phyloP scores from a whole-genome alignment of 352 stramenopile genomes.

The Globisporangium mamillatum region DNA sequence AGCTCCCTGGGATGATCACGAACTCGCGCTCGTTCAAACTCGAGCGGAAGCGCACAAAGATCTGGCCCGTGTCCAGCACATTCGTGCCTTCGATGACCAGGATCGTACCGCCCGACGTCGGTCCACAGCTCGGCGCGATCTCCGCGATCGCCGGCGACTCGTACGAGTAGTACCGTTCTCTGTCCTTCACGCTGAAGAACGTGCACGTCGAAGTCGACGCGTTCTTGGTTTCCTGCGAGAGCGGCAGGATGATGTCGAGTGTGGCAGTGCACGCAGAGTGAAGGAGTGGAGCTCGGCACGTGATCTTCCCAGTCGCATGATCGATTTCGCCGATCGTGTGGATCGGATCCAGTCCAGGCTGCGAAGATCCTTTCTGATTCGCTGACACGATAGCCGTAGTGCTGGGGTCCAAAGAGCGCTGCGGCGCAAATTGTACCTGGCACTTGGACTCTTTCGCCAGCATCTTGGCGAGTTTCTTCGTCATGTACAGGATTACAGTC shows the following conservation, averaged over 20 bases:
- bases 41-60: constrained; percentile 74
- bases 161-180: constrained; percentile 65
- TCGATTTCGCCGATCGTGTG: constrained; percentile 51
- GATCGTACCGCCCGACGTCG: constrained; percentile 45
- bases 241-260: constrained; percentile 48
- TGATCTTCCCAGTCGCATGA: constrained; percentile 36
- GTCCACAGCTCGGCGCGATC: constrained; percentile 56
- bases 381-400: not conserved
- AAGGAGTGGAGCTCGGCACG: constrained; percentile 53
- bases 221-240: constrained; percentile 19
- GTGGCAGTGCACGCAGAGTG: constrained; percentile 35
- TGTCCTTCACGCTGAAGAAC: constrained; percentile 43
- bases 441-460: constrained; percentile 50
- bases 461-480: constrained; percentile 46
- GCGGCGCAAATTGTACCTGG: constrained; percentile 54
- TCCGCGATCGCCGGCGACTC: constrained; percentile 65
- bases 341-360: constrained; percentile 31
- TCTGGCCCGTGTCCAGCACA: constrained; percentile 69
- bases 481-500: constrained; percentile 52
- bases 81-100: constrained; percentile 61
- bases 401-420: constrained; percentile 17
- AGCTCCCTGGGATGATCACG: constrained; percentile 49
- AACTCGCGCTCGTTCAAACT: constrained; percentile 60
- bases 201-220: constrained; percentile 11
- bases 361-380: constrained; percentile 16